phyloP scores from a whole-genome alignment of 306 rosid species.

The Astragalus membranaceus region DNA sequence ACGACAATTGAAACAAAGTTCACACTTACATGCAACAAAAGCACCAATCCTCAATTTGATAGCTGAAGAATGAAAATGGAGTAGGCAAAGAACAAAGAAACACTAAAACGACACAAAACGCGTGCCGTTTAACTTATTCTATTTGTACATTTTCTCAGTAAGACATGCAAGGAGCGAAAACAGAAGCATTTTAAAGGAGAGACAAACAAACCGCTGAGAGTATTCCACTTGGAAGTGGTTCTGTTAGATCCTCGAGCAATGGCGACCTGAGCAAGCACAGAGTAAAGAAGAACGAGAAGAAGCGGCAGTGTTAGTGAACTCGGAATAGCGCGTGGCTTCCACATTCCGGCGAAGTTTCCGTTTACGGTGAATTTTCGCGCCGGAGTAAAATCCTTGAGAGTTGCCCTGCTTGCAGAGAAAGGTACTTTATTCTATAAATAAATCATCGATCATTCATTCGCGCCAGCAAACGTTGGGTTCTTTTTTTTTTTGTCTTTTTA shows the following conservation, averaged over 20 bases:
- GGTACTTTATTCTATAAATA: too few species aligned
- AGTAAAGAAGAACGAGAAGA: conserved; percentile 6
- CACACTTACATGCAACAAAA: conserved; percentile 8
- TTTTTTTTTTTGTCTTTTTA: too few species aligned
- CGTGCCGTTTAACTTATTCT: neutral
- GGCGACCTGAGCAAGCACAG: conserved; percentile 27
- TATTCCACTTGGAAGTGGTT: conserved; percentile 32
- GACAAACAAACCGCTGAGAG: conserved; percentile 44
- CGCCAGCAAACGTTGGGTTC: too few species aligned
- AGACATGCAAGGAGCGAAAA: neutral
- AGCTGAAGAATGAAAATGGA: too few species aligned
- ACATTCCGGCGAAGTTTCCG: conserved; percentile 33
- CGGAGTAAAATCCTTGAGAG: neutral
- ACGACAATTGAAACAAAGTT: too few species aligned
- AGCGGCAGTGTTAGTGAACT: conserved; percentile 26
- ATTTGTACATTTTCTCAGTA: neutral
- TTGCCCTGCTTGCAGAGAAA: neutral
- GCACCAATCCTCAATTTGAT: neutral
- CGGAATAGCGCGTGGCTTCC: conserved; percentile 30
- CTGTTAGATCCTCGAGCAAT: conserved; percentile 44
- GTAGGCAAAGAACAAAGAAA: neutral
- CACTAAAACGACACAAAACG: neutral
- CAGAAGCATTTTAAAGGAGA: neutral
- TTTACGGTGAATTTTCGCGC: neutral
- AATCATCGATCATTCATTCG: too few species aligned